Evolutionary conservation across 306 rosid species (phyloP).

Genomic region (Vigna unguiculata): DNA sequence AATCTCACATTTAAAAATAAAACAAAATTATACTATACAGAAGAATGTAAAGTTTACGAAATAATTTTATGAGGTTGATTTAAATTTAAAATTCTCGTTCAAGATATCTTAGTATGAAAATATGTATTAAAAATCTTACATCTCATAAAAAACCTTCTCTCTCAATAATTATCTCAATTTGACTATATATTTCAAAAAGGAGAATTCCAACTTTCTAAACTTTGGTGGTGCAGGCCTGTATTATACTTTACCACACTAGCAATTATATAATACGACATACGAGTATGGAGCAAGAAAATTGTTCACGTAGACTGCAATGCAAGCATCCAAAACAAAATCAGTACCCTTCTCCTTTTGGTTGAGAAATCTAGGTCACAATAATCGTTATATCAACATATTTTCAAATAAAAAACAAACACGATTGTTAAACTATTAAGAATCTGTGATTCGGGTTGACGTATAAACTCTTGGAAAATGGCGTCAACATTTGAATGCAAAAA

Average conservation of each 20-base stretch:
- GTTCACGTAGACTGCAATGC: conserved; percentile 34
- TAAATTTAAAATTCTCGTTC: too few species aligned
- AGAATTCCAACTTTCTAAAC: neutral
- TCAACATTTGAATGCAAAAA: neutral
- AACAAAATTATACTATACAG: too few species aligned
- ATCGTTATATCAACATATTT: neutral
- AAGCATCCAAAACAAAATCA: conserved; percentile 13
- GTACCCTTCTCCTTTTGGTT: neutral
- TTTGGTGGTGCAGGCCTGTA: conserved; percentile 21
- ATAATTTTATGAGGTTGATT: too few species aligned
- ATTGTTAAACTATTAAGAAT: neutral
- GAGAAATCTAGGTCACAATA: neutral
- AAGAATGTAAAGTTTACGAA: too few species aligned
- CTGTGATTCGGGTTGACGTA: neutral
- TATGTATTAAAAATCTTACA: too few species aligned
- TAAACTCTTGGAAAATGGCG: neutral
- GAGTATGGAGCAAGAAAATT: conserved; percentile 36
- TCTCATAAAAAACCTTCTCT: too few species aligned
- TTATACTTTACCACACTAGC: conserved; percentile 12
- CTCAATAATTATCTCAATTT: neutral
- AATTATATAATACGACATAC: conserved; percentile 5
- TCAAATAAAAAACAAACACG: neutral
- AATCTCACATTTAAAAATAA: too few species aligned
- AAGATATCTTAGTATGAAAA: too few species aligned
- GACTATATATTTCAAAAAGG: neutral